Conservation (phyloP, 2,329 filamentous ascomycete species). For the Arthrobotrys entomopaga region DNA sequence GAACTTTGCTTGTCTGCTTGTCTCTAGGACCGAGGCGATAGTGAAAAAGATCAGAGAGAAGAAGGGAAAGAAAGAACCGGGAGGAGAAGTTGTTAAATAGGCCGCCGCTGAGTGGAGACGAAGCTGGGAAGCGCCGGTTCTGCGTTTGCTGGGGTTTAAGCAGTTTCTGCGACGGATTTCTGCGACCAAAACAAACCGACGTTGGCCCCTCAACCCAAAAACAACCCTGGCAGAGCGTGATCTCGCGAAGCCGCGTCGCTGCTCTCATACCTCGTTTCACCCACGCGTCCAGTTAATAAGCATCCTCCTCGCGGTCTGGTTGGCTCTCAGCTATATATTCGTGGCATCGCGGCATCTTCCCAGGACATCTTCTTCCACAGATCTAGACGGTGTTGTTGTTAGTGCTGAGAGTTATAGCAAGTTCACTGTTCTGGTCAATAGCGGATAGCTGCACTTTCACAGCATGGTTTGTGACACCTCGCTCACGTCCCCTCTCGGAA, state of each 20-base stretch:
- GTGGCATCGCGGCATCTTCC: too few relatives aligned
- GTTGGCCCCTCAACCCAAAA: constrained; percentile 47
- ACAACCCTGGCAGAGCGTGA: constrained; percentile 5
- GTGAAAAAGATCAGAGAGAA: neutral
- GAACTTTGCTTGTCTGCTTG: neutral
- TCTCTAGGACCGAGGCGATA: neutral
- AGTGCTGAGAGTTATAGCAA: too few relatives aligned
- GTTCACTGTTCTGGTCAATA: too few relatives aligned
- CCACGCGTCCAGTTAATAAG: neutral
- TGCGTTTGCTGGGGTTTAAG: constrained; percentile 16
- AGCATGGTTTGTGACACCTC: too few relatives aligned
- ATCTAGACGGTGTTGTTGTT: too few relatives aligned
- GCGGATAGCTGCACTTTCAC: neutral
- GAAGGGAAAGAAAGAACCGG: constrained; percentile 2
- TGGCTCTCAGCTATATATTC: neutral
- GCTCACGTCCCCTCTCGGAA: too few relatives aligned
- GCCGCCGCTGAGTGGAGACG: neutral
- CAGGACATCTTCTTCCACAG: too few relatives aligned
- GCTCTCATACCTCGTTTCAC: neutral
- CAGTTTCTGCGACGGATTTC: neutral
- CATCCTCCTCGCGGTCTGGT: neutral
- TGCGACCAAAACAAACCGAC: constrained; percentile 48
- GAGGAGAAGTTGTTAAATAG: constrained; percentile 3
- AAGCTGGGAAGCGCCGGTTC: constrained; percentile 2
- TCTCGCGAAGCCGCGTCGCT: constrained; percentile 5